Evolutionary conservation across 116 monocot genomes (phyloP).

Genomic region (Thalassia testudinum): DNA sequence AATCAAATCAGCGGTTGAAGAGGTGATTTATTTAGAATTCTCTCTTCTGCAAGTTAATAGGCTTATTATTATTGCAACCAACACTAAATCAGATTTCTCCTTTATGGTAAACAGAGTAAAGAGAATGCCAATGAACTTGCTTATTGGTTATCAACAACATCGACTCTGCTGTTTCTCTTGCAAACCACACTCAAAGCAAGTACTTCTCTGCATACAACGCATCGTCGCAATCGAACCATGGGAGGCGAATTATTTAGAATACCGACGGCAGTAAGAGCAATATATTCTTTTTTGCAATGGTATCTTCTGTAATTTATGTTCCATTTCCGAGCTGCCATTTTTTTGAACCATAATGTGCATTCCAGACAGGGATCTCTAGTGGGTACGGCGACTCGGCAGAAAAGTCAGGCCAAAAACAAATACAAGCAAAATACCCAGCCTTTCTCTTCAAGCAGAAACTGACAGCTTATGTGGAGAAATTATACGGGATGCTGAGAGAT

Average conservation of each 20-base stretch:
- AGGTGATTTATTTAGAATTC: slow-evolving; percentile 7
- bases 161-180: slow-evolving; percentile 68
- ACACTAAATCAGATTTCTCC: neutral
- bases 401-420: slow-evolving; percentile 31
- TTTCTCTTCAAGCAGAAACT: slow-evolving; percentile 90
- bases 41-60: no score
- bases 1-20: slow-evolving; percentile 84
- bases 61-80: neutral
- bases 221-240: slow-evolving; percentile 32
- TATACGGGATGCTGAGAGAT: slow-evolving; percentile 93
- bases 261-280: slow-evolving; percentile 44
- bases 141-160: slow-evolving; percentile 91
- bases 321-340: neutral
- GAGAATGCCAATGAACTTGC: slow-evolving; percentile 62
- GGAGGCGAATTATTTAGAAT: slow-evolving; percentile 43
- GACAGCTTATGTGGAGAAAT: slow-evolving; percentile 91
- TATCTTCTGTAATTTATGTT: neutral
- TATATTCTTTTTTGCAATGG: no score
- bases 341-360: slow-evolving; percentile 1
- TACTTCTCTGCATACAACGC: slow-evolving; percentile 22
- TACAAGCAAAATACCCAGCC: slow-evolving; percentile 94
- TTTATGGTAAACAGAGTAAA: slow-evolving; percentile 58
- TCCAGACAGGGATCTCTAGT: slow-evolving; percentile 49
- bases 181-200: slow-evolving; percentile 86
- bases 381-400: slow-evolving; percentile 83